Base-by-base conservation (phyloP, 2,329 filamentous ascomycete species). In the Fusarium nanum region DNA sequence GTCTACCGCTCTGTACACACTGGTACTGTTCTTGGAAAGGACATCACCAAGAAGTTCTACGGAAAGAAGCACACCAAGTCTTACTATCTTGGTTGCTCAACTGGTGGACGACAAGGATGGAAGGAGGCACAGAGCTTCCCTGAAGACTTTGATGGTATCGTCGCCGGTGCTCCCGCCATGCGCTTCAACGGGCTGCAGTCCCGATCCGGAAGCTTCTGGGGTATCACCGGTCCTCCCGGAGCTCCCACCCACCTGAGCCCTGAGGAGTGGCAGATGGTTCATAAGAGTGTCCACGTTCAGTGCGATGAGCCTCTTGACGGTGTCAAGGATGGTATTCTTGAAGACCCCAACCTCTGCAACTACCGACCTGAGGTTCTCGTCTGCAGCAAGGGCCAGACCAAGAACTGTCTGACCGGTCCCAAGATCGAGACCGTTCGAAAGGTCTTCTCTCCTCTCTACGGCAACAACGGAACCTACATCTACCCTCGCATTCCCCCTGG, bases 51-150 rank as follows among this genome's bases (percentile, higher is more conserved):
- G 28, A 28, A 62, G 30, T 88, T 86, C 75, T 89, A 89, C 66
- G 77, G 78, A 7, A 61, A 67, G 20, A 22, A 49, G 0, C 76
- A 80, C 1, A 77, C 78, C 4, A 85, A 84, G 65, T 83, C 82
- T 4, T 90, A 89, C 76, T 89, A 85, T 67, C 76, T 84, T 7
- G 88, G 88, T 16, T 90, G 88, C 74, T 89, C 86, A 0, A 86
- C 86, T 0, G 88, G 88, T 23, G 88, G 88, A 5, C 81, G 88
- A 1, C 86, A 90, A 76, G 88, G 86, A 13, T 79, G 88, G 45
- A 86, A 85, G 60, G 83, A 84, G 23, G 83, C 86, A 0, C 83
- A 89, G 70, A 73, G 79, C 18, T 88, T 84, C 68, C 87, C 88
- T 0, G 80, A 85, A 0, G 86, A 89, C 57, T 89, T 88, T 53